A percentile compares a stretch with the other conserved stretches of the same genome.
Evolutionary conservation across 1,284 basidiomycete genomes (phyloP).

Genomic region (Irpex sp.): DNA sequence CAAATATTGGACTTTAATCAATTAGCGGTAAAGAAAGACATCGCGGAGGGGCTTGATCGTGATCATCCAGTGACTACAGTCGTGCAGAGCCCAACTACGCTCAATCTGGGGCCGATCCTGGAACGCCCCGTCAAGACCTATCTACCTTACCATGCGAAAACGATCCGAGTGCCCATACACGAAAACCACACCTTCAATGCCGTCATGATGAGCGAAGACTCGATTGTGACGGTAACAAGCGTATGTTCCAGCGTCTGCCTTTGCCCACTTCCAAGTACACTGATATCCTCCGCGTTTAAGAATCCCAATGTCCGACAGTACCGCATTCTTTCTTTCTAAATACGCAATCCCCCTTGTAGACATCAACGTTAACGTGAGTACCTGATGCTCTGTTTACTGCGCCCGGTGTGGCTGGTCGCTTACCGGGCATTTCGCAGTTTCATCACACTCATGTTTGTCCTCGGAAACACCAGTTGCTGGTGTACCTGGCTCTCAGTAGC

Average conservation of each 20-base stretch:
- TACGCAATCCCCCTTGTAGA: neutral
- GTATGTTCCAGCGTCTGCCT: neutral
- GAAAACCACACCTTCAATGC: constrained; percentile 22
- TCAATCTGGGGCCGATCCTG: constrained; percentile 28
- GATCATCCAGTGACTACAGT: constrained; percentile 21
- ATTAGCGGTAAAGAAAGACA: constrained; percentile 32
- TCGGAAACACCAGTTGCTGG: neutral
- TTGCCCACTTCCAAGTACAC: neutral
- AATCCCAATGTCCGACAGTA: constrained; percentile 25
- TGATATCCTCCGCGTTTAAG: constrained; percentile 6
- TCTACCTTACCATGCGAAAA: constrained; percentile 40
- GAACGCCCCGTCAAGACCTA: constrained; percentile 36
- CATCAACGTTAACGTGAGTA: neutral
- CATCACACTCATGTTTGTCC: neutral
- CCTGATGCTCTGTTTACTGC: neutral
- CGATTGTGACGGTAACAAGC: constrained; percentile 24
- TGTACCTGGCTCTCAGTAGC: too few relatives aligned
- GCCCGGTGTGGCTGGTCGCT: neutral
- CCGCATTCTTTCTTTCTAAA: constrained; percentile 32
- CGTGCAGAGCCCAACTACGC: neutral
- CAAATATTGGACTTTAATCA: constrained; percentile 50
- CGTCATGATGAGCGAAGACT: constrained; percentile 55
- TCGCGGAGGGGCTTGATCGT: constrained; percentile 5
- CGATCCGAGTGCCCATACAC: constrained; percentile 16
- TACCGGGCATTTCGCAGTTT: neutral